A percentile compares a stretch with the other conserved stretches of the same genome.
Conservation (phyloP, 805 yeast genomes). For the Saccharomycopsis sp. region DNA sequence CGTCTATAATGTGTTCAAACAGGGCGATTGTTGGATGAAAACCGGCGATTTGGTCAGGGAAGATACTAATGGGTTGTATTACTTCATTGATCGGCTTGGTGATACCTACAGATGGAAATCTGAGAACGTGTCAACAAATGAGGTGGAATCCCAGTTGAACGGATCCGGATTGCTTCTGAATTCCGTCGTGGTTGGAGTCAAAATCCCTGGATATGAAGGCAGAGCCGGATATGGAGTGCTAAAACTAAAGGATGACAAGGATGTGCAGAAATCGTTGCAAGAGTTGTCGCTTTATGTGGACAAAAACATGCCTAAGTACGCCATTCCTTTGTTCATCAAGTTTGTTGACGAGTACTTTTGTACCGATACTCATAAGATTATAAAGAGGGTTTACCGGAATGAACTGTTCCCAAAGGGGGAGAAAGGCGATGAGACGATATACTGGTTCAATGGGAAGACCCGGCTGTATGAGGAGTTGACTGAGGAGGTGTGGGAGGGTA, state of each 20-base stretch:
- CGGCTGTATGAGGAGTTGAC: conserved; percentile 48
- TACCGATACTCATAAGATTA: conserved; percentile 78
- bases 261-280: conserved; percentile 31
- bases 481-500: conserved; percentile 46
- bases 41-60: conserved; percentile 74
- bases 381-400: conserved; percentile 60
- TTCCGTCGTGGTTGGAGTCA: conserved; percentile 81
- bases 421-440: conserved; percentile 51
- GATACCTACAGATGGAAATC: conserved; percentile 97
- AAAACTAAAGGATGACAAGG: conserved; percentile 39
- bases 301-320: conserved; percentile 66
- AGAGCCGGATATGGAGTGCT: conserved; percentile 87
- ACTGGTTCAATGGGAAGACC: conserved; percentile 53
- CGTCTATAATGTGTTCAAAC: conserved; percentile 60
- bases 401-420: conserved; percentile 66
- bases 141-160: conserved; percentile 72
- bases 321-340: conserved; percentile 77
- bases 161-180: conserved; percentile 42
- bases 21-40: conserved; percentile 90
- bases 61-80: conserved; percentile 63
- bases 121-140: conserved; percentile 89
- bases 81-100: conserved; percentile 87
- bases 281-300: conserved; percentile 32
- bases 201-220: conserved; percentile 85
- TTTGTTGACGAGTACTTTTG: conserved; percentile 54